phyloP scores from a whole-genome alignment of 2,329 filamentous ascomycete species.

The Geosmithia putterillii region DNA sequence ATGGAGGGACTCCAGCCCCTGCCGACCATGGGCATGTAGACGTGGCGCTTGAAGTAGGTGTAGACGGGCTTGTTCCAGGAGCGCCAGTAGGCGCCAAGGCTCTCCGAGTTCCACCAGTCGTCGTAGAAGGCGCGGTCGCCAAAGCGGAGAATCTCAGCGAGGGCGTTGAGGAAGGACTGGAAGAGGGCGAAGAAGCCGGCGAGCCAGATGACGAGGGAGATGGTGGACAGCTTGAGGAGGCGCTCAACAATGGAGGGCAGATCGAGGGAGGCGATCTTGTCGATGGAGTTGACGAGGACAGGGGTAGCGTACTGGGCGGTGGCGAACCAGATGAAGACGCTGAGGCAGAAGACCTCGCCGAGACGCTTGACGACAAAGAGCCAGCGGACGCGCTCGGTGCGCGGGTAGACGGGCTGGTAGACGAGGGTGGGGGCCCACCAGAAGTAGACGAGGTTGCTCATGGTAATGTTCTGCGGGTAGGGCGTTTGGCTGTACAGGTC shows the following conservation, averaged over 20 bases:
- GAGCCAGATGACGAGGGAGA: slow-evolving; percentile 92
- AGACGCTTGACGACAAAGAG: slow-evolving; percentile 74
- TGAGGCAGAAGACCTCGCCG: slow-evolving; percentile 63
- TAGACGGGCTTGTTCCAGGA: slow-evolving; percentile 98
- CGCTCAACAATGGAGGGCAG: slow-evolving; percentile 75
- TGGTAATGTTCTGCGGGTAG: slow-evolving; percentile 83
- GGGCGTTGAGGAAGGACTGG: slow-evolving; percentile 80
- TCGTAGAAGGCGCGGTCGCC: slow-evolving; percentile 92
- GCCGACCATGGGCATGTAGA: slow-evolving; percentile 79
- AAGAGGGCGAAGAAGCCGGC: slow-evolving; percentile 96
- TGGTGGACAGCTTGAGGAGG: slow-evolving; percentile 88
- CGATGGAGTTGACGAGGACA: slow-evolving; percentile 76
- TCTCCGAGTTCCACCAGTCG: slow-evolving; percentile 95
- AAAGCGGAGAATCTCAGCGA: slow-evolving; percentile 83
- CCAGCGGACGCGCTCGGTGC: slow-evolving; percentile 73
- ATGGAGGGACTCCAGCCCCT: slow-evolving; percentile 61
- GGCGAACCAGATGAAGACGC: slow-evolving; percentile 88
- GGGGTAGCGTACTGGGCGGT: slow-evolving; percentile 91
- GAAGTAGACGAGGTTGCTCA: slow-evolving; percentile 83
- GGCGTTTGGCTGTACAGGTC: slow-evolving; percentile 73
- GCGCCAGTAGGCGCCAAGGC: slow-evolving; percentile 81
- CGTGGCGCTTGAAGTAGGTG: slow-evolving; percentile 88
- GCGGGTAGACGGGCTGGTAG: slow-evolving; percentile 93
- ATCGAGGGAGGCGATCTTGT: slow-evolving; percentile 74
- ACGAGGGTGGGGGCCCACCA: slow-evolving; percentile 96